A percentile compares a stretch with the other conserved stretches of the same genome.
Evolutionary conservation across 257 asterid species (phyloP).

Genomic region (Euphrasia confusa): DNA sequence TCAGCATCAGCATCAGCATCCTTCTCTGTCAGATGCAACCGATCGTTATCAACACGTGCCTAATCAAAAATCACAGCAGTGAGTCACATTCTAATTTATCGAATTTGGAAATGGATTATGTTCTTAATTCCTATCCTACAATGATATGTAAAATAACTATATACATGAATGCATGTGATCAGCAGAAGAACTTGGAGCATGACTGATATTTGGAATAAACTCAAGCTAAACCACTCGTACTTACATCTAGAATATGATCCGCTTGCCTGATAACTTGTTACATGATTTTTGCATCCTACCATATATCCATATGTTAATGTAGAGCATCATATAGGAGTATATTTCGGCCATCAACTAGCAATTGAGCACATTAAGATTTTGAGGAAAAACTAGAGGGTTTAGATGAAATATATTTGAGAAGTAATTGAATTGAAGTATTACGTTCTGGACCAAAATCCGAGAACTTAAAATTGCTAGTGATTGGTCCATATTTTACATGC

Average conservation of each 20-base stretch:
- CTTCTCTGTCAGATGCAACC: slow-evolving; percentile 62
- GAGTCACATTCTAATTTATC: slow-evolving; percentile 32
- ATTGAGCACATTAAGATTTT: not conserved
- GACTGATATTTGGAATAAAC: slow-evolving; percentile 10
- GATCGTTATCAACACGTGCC: slow-evolving; percentile 58
- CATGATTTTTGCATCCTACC: not conserved
- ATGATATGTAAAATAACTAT: not conserved
- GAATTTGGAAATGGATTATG: slow-evolving; percentile 17
- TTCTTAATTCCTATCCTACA: not conserved
- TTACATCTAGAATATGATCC: slow-evolving; percentile 12
- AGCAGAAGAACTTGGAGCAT: slow-evolving; percentile 11
- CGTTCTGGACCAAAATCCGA: slow-evolving; percentile 3
- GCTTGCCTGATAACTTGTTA: slow-evolving; percentile 14
- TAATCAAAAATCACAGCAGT: slow-evolving; percentile 55
- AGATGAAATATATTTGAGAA: slow-evolving; percentile 4
- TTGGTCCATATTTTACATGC: slow-evolving; percentile 27
- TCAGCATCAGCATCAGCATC: slow-evolving; percentile 87
- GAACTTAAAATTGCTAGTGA: slow-evolving; percentile 25
- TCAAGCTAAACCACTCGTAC: not conserved
- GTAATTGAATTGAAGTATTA: slow-evolving; percentile 1
- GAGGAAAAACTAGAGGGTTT: not conserved
- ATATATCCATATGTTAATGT: not conserved
- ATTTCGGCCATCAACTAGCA: not conserved
- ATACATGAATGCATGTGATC: not conserved
- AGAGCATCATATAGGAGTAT: not conserved